These are phyloP conservation scores for Pseudonitzschia multistriata DNA, from an alignment of 108 stramenopile genomes.

Conservation along the genomic window DNA sequence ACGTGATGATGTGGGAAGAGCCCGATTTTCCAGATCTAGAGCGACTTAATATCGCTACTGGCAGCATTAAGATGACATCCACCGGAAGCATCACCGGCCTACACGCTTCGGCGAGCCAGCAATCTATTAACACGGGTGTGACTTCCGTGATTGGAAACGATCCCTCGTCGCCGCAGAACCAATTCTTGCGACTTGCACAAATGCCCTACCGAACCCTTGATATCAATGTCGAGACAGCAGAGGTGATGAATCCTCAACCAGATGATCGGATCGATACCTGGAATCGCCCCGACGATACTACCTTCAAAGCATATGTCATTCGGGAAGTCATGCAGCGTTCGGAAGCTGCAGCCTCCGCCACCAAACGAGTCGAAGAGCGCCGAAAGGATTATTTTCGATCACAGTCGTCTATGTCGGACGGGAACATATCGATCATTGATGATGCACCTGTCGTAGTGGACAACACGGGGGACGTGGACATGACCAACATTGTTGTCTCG, in stretches of 20 bases:
- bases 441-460: constrained; percentile 24
- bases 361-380: constrained; percentile 4
- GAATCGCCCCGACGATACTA: constrained; percentile 60
- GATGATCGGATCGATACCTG: constrained; percentile 70
- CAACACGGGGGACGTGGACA: constrained; percentile 37
- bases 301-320: constrained; percentile 63
- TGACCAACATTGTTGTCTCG: constrained; percentile 30
- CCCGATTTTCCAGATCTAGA: constrained; percentile 43
- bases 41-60: background rate
- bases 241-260: constrained; percentile 23
- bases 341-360: background rate
- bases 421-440: constrained; percentile 7
- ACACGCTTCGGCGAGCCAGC: constrained; percentile 9
- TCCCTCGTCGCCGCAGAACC: constrained; percentile 11
- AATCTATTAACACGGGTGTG: constrained; percentile 6
- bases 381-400: background rate
- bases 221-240: constrained; percentile 43
- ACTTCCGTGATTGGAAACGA: background rate
- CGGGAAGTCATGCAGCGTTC: constrained; percentile 35
- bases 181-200: constrained; percentile 28
- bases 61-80: background rate
- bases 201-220: constrained; percentile 71
- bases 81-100: background rate
- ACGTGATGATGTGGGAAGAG: constrained; percentile 78
- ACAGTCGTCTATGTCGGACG: constrained; percentile 13